These are phyloP conservation scores for Coemansia pectinata DNA, from an alignment of 192 early-diverging fungal genomes.

Conservation along the genomic window DNA sequence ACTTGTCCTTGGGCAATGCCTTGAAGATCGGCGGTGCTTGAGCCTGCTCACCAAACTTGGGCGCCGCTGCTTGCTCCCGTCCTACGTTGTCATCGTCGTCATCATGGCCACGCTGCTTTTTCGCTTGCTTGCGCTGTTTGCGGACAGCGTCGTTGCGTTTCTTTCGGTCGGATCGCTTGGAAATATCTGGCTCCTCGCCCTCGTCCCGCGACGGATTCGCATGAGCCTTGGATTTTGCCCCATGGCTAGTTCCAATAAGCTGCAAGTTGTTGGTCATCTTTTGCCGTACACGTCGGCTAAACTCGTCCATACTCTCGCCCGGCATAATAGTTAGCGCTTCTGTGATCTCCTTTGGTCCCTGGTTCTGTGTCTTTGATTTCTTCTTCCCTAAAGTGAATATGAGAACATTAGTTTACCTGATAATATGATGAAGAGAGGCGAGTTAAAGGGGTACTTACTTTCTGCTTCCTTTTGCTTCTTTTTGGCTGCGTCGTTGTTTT, in stretches of 20 bases:
- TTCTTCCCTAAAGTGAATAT: neutral
- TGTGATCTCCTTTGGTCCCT: slow-evolving; percentile 18
- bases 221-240: neutral
- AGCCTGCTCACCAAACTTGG: slow-evolving; percentile 50
- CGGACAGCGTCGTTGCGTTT: slow-evolving; percentile 26
- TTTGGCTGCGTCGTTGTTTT: slow-evolving; percentile 23
- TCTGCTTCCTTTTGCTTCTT: slow-evolving; percentile 12
- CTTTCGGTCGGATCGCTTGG: slow-evolving; percentile 39
- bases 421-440: neutral
- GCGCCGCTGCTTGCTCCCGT: neutral
- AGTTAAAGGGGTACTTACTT: neutral
- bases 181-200: slow-evolving; percentile 18
- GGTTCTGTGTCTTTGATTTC: neutral
- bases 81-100: slow-evolving; percentile 8
- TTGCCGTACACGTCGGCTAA: slow-evolving; percentile 27
- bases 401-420: neutral
- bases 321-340: slow-evolving; percentile 38
- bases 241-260: slow-evolving; percentile 16
- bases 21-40: slow-evolving; percentile 50
- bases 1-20: slow-evolving; percentile 42
- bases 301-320: slow-evolving; percentile 40
- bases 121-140: slow-evolving; percentile 32
- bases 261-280: slow-evolving; percentile 49
- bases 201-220: slow-evolving; percentile 32
- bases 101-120: slow-evolving; percentile 18